A percentile compares a stretch with the other conserved stretches of the same genome.
These are phyloP conservation scores for Pseudomonodictys pantanalensis DNA, from an alignment of 495 filamentous ascomycete species.

Conservation along the genomic window DNA sequence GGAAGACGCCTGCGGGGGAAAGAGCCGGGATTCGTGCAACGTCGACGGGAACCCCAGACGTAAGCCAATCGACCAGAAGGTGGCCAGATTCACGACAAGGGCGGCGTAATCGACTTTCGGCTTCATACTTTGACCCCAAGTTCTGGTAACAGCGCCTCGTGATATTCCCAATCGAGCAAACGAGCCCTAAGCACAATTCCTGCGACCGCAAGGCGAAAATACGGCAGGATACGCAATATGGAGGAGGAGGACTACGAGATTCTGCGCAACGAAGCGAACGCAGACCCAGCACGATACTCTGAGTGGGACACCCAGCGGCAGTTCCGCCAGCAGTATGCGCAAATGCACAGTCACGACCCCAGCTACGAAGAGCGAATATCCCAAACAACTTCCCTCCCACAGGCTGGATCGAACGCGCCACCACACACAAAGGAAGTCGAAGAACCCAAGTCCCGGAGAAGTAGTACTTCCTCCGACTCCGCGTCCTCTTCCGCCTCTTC, in stretches of 20 bases:
- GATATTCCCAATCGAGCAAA: too few species aligned
- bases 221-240: too few species aligned
- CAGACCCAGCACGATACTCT: slow-evolving; percentile 12
- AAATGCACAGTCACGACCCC: slow-evolving; percentile 2
- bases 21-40: too few species aligned
- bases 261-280: slow-evolving; percentile 12
- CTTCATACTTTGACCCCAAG: too few species aligned
- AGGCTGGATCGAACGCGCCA: background rate
- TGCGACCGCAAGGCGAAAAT: too few species aligned
- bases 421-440: slow-evolving; percentile 1
- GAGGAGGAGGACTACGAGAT: slow-evolving; percentile 23
- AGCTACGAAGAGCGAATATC: background rate
- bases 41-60: too few species aligned
- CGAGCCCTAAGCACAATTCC: too few species aligned
- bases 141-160: too few species aligned
- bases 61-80: too few species aligned
- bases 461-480: slow-evolving; percentile 6
- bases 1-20: too few species aligned
- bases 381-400: background rate
- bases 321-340: slow-evolving; percentile 7
- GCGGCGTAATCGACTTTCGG: too few species aligned
- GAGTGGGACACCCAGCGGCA: slow-evolving; percentile 13
- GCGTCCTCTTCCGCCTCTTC: background rate
- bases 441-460: slow-evolving; percentile 1
- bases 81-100: too few species aligned